These are phyloP conservation scores for Erysimum cheiri DNA, from an alignment of 441 rosid genomes.

Conservation along the genomic window DNA sequence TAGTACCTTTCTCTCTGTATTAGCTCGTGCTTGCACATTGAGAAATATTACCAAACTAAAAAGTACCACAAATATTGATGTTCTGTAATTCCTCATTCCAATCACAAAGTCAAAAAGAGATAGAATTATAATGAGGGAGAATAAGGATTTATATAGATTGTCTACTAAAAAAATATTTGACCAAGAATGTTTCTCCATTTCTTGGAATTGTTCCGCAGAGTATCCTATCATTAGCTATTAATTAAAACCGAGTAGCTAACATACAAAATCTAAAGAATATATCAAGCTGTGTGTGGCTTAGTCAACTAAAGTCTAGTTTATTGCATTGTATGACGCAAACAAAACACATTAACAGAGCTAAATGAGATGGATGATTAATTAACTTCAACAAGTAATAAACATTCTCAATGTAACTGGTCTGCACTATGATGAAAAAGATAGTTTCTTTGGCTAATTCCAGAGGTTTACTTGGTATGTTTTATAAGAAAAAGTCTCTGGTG, in stretches of 20 bases:
- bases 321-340: slow-evolving; percentile 3
- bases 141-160: slow-evolving; percentile 6
- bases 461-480: neutral
- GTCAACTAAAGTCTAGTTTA: slow-evolving; percentile 27
- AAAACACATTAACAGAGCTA: neutral
- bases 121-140: neutral
- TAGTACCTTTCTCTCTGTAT: slow-evolving; percentile 25
- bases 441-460: neutral
- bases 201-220: neutral
- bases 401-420: neutral
- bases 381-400: neutral
- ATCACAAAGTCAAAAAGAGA: neutral
- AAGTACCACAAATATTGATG: neutral
- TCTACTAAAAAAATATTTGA: neutral
- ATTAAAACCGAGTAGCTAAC: neutral
- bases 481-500: neutral
- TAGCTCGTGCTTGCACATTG: slow-evolving; percentile 17
- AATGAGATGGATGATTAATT: neutral
- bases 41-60: slow-evolving; percentile 16
- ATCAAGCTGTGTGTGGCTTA: slow-evolving; percentile 11
- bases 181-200: neutral
- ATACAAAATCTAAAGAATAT: slow-evolving; percentile 17
- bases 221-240: slow-evolving; percentile 6
- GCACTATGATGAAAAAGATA: neutral
- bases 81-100: slow-evolving; percentile 20